Evolutionary conservation across 495 filamentous ascomycete genomes (phyloP), one percentile per base, ranked within the genome.

Genomic region (Tricharina praecox): DNA sequence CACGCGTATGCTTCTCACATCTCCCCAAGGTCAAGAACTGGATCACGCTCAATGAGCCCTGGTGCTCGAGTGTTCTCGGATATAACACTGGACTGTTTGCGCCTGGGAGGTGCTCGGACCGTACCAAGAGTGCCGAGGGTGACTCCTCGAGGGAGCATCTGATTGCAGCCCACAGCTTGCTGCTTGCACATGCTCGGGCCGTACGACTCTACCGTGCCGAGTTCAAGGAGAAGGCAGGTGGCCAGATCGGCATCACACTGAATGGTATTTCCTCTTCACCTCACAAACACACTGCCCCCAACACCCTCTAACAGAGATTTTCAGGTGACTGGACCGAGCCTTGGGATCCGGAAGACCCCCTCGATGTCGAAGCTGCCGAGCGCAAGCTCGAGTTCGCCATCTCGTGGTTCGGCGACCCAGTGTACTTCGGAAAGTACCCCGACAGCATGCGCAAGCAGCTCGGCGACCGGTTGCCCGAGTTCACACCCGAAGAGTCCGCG

Each of bases 31-130:
- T 74, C 28, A 70, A 71, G 55, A 54, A 70, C 35, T 74, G 71
- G 71, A 67, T 75, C 21, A 75, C 71, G 1, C 68, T 73, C 53
- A 74, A 75, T 47, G 71, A 75, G 59, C 71, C 72, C 2, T 61
- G 52, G 53, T 72, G 69, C 47, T 68, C 62, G 37, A 63, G 65
- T 45, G 64, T 74, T 8, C 55, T 71, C 19, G 72, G 72, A 7
- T 74, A 72, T 43, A 70, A 69, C 26, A 65, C 63, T 2, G 72
- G 72, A 0, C 56, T 66, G 23, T 70, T 70, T 50, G 71, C 71
- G 1, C 71, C 71, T 1, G 71, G 71, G 7, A 57, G 66, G 26
- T 72, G 68, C 4, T 71, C 68, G 50, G 66, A 72, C 54, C 61
- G 70, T 3, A 64, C 49, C 21, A 69, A 66, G 61, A 71, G 65